Percentiles rank a stretch among this genome's conserved stretches.
Evolutionary conservation across 2,329 filamentous ascomycete genomes (phyloP).

Genomic region (Fusarium xylarioides): DNA sequence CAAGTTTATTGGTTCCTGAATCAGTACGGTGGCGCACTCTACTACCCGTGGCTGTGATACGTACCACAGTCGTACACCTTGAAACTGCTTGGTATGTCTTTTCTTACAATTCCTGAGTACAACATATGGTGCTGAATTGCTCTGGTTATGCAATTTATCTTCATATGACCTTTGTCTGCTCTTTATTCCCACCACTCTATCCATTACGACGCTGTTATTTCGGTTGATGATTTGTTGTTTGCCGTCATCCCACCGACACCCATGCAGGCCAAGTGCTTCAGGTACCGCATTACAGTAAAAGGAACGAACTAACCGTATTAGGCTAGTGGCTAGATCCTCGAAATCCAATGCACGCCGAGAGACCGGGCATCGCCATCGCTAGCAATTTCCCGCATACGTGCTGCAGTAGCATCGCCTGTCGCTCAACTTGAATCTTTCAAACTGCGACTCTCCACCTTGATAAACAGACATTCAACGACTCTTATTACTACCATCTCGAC

Average conservation of each 20-base stretch:
- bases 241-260: slow-evolving; percentile 26
- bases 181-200: background rate
- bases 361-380: slow-evolving; percentile 44
- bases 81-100: slow-evolving; percentile 24
- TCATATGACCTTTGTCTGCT: background rate
- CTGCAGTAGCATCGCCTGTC: slow-evolving; percentile 26
- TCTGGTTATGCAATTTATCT: background rate
- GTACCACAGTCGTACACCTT: slow-evolving; percentile 24
- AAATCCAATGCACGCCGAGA: slow-evolving; percentile 35
- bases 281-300: slow-evolving; percentile 37
- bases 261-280: slow-evolving; percentile 30
- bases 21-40: slow-evolving; percentile 38
- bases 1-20: slow-evolving; percentile 32
- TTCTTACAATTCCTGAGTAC: background rate
- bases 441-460: slow-evolving; percentile 24
- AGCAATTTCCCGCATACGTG: slow-evolving; percentile 51
- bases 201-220: slow-evolving; percentile 9
- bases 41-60: slow-evolving; percentile 38
- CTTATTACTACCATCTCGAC: slow-evolving; percentile 14
- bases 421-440: slow-evolving; percentile 36
- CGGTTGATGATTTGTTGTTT: slow-evolving; percentile 6
- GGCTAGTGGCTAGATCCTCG: slow-evolving; percentile 34
- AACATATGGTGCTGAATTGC: background rate
- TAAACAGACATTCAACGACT: slow-evolving; percentile 8
- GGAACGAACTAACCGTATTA: slow-evolving; percentile 29